Base-by-base conservation (phyloP, 2,329 filamentous ascomycete species). In the Xylariaceae sp. region DNA sequence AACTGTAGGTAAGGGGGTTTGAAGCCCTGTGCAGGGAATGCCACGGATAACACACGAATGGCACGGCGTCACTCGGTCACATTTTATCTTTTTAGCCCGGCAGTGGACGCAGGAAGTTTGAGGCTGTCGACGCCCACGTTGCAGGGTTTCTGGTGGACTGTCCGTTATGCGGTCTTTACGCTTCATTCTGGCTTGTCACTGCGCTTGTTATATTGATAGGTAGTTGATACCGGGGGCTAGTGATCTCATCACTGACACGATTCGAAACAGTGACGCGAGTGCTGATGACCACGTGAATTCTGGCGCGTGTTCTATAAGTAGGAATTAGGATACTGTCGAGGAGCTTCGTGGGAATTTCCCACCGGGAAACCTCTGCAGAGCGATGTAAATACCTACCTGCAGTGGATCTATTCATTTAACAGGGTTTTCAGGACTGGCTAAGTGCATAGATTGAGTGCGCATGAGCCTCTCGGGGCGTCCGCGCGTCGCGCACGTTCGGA, bases 11-110 rank as follows among this genome's bases (percentile, higher is more conserved):
- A 40, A 36, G 1, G 34, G 12, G 18, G 9, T 41, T 8, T 46
- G 44, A 21, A 57, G 58, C 4, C 49, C 62, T 5, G 61, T 53
- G 48, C 68, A 70, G 8, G 55, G 21, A 21, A 66, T 49, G 0
- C 62, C 59, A 15, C 68, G 65, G 6, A 63, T 51, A 12, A 57
- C 50, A 42, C 68, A 70, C 44, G 61, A 68, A 10, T 59, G 60
- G 37, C 68, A 70, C 5, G 67, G 67, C 18, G 55, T 40, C 2
- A 40, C 54, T 15, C 66, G 60, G 52, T 68, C 66, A 49, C 68
- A 70, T 54, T 70, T 70, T 43, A 69, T 61, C 59, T 70, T 70
- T 53, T 67, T 69, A 22, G 44, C 56, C 12, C 68, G 63, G 50
- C 67, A 70, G 15, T 64, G 67, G 46, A 65, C 58, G 51, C 68